Percentiles rank a stretch among this genome's conserved stretches.
phyloP scores from a whole-genome alignment of 78 protist species.

The Dictyostelium capitatum region DNA sequence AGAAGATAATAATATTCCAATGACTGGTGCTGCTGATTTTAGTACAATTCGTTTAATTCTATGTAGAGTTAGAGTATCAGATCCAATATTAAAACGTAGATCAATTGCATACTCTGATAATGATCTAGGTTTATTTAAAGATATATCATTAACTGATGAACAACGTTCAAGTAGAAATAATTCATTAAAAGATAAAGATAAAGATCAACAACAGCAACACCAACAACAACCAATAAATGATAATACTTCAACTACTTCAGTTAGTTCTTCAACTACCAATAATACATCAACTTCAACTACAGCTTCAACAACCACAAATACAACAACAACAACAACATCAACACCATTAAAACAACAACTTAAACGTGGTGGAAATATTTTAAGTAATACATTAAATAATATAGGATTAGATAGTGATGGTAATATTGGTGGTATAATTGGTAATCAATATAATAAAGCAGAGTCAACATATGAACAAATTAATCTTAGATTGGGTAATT shows the following conservation, averaged over 20 bases:
- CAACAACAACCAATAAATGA: background rate
- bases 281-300: background rate
- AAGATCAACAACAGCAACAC: no score
- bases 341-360: background rate
- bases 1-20: slow-evolving; percentile 10
- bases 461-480: slow-evolving; percentile 49
- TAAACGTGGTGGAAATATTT: background rate
- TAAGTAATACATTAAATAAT: background rate
- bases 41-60: slow-evolving; percentile 19
- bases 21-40: slow-evolving; percentile 59
- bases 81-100: slow-evolving; percentile 18
- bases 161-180: background rate
- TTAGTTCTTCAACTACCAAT: background rate
- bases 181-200: slow-evolving; percentile 3
- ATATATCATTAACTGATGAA: slow-evolving; percentile 27
- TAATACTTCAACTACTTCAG: slow-evolving; percentile 5
- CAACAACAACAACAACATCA: background rate
- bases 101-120: background rate
- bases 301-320: background rate
- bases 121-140: slow-evolving; percentile 18
- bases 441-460: background rate
- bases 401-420: background rate
- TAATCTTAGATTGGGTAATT: background rate
- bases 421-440: background rate
- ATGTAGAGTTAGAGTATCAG: background rate